A percentile compares a stretch with the other conserved stretches of the same genome.
phyloP scores from a whole-genome alignment of 1,139 yeast species.

The Suzukiozyma palmioleophila region DNA sequence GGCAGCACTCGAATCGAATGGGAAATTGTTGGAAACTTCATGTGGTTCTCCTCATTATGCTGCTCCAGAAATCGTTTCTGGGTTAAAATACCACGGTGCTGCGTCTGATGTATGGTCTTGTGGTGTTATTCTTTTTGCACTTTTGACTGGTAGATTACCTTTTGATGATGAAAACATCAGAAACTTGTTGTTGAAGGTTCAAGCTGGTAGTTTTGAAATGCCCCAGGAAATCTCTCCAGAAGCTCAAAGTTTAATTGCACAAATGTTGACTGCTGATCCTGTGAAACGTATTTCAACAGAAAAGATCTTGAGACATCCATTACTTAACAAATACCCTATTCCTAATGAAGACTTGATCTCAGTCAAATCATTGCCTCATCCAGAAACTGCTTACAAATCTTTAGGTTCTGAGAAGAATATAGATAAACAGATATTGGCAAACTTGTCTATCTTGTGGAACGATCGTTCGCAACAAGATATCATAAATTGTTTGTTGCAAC shows the following conservation, averaged over 20 bases:
- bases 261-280: conserved; percentile 81
- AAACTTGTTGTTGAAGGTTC: conserved; percentile 65
- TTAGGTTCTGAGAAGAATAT: conserved; percentile 46
- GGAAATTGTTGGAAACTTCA: conserved; percentile 67
- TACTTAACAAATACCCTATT: conserved; percentile 57
- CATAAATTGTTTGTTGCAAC: conserved; percentile 46
- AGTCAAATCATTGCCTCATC: conserved; percentile 57
- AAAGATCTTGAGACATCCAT: conserved; percentile 73
- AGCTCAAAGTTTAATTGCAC: conserved; percentile 65
- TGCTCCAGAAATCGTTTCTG: conserved; percentile 81
- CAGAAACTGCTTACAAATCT: conserved; percentile 53
- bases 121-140: conserved; percentile 75
- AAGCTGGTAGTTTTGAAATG: conserved; percentile 70
- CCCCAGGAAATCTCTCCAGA: conserved; percentile 61
- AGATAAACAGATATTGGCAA: conserved; percentile 62
- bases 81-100: conserved; percentile 73
- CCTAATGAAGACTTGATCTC: conserved; percentile 47
- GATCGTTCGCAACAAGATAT: conserved; percentile 60
- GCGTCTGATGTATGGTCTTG: conserved; percentile 87
- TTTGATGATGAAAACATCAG: conserved; percentile 79
- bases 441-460: conserved; percentile 71
- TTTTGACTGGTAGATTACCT: conserved; percentile 74
- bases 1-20: conserved; percentile 79
- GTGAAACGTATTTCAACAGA: conserved; percentile 68
- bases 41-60: conserved; percentile 90